These are phyloP conservation scores for Hygrocybe coccinea DNA, from an alignment of 768 basidiomycete genomes.

Conservation along the genomic window DNA sequence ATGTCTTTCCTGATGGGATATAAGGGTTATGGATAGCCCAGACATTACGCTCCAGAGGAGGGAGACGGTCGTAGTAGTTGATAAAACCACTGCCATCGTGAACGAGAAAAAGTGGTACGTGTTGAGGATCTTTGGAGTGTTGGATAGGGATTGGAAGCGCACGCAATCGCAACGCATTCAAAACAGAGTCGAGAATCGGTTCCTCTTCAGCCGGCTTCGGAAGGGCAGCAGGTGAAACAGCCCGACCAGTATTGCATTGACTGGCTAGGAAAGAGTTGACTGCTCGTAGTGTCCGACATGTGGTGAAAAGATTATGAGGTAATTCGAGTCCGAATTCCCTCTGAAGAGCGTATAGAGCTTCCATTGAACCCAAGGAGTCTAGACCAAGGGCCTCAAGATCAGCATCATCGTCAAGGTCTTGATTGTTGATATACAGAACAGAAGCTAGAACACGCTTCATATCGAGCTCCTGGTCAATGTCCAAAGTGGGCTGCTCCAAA, in stretches of 20 bases:
- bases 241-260: background rate
- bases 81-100: conserved; percentile 71
- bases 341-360: conserved; percentile 47
- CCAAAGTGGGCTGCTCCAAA: conserved; percentile 16
- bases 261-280: conserved; percentile 25
- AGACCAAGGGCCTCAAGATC: conserved; percentile 52
- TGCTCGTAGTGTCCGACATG: conserved; percentile 36
- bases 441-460: conserved; percentile 40
- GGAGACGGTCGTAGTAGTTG: conserved; percentile 45
- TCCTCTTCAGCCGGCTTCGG: background rate
- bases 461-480: conserved; percentile 21
- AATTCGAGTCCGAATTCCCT: conserved; percentile 39
- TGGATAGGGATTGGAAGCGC: conserved; percentile 37
- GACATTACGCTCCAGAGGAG: conserved; percentile 44
- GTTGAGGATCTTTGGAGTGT: conserved; percentile 14
- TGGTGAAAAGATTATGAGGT: conserved; percentile 41
- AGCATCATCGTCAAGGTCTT: conserved; percentile 40
- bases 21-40: conserved; percentile 60
- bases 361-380: conserved; percentile 63
- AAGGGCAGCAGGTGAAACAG: background rate
- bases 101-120: conserved; percentile 53
- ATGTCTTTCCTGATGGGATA: conserved; percentile 41
- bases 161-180: conserved; percentile 22
- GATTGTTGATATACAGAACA: conserved; percentile 41
- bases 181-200: background rate